Evolutionary conservation across 331 rosid genomes (phyloP).

Genomic region (Malus hybrid): DNA sequence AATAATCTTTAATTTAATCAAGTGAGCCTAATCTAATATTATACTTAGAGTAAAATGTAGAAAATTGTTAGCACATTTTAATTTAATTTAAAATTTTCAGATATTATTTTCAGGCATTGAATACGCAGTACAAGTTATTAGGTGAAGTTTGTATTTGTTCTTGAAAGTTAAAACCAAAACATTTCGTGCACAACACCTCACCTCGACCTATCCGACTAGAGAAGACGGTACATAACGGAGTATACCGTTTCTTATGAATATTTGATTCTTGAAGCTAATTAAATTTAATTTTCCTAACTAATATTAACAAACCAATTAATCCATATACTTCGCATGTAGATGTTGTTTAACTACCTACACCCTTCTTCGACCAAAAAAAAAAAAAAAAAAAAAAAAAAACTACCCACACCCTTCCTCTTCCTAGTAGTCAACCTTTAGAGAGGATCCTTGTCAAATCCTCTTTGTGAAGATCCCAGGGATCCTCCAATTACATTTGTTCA

Average conservation of each 20-base stretch:
- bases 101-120: neutral
- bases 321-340: neutral
- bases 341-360: neutral
- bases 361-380: no score
- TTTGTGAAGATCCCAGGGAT: no score
- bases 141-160: neutral
- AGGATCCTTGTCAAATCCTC: no score
- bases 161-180: neutral
- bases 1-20: no score
- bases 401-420: neutral
- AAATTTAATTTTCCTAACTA: neutral
- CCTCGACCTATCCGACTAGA: constrained; percentile 4
- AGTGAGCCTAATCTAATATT: no score
- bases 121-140: neutral
- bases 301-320: neutral
- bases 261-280: neutral
- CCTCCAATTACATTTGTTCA: no score
- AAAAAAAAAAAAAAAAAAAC: neutral
- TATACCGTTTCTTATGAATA: no score
- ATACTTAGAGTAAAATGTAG: no score
- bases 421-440: neutral
- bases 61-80: no score
- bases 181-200: constrained; percentile 50
- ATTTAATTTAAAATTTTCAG: neutral
- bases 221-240: neutral